phyloP scores from a whole-genome alignment of 2,329 filamentous ascomycete genomes.

The Gyromitra esculenta region DNA sequence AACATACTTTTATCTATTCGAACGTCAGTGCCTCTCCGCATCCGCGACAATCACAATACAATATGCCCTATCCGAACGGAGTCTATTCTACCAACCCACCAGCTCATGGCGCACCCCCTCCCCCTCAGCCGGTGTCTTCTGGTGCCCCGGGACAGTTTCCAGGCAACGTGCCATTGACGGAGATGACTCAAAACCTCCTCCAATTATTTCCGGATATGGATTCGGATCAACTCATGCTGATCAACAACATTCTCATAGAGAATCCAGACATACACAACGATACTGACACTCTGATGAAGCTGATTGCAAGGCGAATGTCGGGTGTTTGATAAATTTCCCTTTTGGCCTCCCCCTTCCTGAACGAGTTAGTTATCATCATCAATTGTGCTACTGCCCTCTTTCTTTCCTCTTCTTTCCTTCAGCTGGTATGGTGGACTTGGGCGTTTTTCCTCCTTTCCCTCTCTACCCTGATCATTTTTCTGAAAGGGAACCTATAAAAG shows the following conservation, averaged over 20 bases:
- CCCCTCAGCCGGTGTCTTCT: constrained; percentile 16
- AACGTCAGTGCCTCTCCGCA: constrained; percentile 21
- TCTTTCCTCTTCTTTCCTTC: constrained; percentile 31
- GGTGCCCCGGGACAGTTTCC: constrained; percentile 22
- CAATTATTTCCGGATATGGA: constrained; percentile 51
- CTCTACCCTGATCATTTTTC: constrained; percentile 64
- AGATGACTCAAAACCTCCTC: constrained; percentile 54
- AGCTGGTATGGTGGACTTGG: constrained; percentile 28
- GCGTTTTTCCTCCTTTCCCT: constrained; percentile 58
- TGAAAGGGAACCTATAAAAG: constrained; percentile 19
- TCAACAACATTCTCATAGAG: constrained; percentile 53
- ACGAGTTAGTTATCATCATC: constrained; percentile 19
- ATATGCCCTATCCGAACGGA: constrained; percentile 25
- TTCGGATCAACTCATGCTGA: constrained; percentile 50
- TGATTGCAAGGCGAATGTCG: constrained; percentile 52
- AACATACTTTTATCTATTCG: constrained; percentile 48
- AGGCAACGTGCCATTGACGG: constrained; percentile 37
- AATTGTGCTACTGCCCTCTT: constrained; percentile 23
- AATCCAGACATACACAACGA: constrained; percentile 54
- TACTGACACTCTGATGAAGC: constrained; percentile 49
- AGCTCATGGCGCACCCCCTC: background rate
- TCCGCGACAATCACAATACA: constrained; percentile 40
- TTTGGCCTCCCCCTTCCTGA: background rate
- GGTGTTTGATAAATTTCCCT: constrained; percentile 33
- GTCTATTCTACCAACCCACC: constrained; percentile 29